Base-by-base conservation (phyloP, 2,329 filamentous ascomycete species). In the Iodosphaeria phyllophila region DNA sequence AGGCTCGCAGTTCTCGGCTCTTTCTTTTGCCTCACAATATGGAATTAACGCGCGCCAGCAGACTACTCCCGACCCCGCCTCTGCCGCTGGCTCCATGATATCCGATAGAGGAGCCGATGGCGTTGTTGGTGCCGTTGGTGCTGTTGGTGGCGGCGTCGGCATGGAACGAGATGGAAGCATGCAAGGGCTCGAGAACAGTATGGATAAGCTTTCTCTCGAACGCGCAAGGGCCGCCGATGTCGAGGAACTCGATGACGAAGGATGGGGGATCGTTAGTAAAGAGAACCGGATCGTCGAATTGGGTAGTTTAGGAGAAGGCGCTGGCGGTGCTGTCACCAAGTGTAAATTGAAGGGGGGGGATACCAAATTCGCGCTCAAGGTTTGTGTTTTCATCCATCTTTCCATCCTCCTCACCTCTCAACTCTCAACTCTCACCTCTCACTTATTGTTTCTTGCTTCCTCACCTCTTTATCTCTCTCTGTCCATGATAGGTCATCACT, bases 291-390 rank as follows among this genome's bases (percentile, higher is more conserved):
- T 98, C 32, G 60, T 78, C 24, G 83, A 98, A 50, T 54, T 92
- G 15, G 89, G 86, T 15, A 83, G 77, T 41, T 54, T 98, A 20
- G 89, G 89, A 29, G 89, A 98, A 49, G 89, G 89, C 38, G 89
- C 89, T 23, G 89, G 89, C 34, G 89, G 89, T 44, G 89, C 89
- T 5, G 89, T 98, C 25, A 98, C 86, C 13, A 73, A 76, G 42
- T 92, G 83, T 49, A 75, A 74, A 48, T 61, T 98, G 34, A 86
- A 82, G 47, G 82, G 77, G 19, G 84, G 83, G 32, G 92, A 91
- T 55, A 93, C 82, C 0, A 67, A 93, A 6, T 98, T 98, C 57
- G 89, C 89, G 6, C 55, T 98, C 26, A 98, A 98, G 73, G 86
- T 92, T 52, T 36, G 56, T 38, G 29, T 28, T 19, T 11, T 18